Conservation (phyloP, 345 rosid species). For the Salix dunnii region DNA sequence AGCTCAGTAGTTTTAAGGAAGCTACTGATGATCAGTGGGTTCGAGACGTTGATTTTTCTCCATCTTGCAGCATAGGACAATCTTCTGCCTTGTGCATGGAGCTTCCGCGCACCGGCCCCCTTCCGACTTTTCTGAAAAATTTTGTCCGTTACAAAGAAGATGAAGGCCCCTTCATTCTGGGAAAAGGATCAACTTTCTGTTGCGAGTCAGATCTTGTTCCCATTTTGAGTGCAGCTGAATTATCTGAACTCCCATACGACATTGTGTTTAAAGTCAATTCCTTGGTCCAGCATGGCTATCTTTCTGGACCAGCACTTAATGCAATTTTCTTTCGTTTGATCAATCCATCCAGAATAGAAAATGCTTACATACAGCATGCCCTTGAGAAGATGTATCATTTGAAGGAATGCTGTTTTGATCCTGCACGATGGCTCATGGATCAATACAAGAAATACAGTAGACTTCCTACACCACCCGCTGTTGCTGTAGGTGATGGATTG, state of each 20-base stretch:
- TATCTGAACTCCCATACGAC: conserved; percentile 31
- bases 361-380: conserved; percentile 35
- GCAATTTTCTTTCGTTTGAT: conserved; percentile 28
- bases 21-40: conserved; percentile 44
- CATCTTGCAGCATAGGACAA: conserved; percentile 42
- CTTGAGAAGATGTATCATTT: conserved; percentile 32
- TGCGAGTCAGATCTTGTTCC: conserved; percentile 32
- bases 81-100: conserved; percentile 51
- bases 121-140: conserved; percentile 34
- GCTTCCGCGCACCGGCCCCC: conserved; percentile 24
- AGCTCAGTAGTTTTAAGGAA: conserved; percentile 23
- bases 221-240: conserved; percentile 34
- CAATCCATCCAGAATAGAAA: conserved; percentile 15
- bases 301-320: conserved; percentile 44
- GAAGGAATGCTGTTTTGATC: conserved; percentile 45
- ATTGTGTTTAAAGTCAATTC: conserved; percentile 41
- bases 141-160: conserved; percentile 33
- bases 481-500: conserved; percentile 39
- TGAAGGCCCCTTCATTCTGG: conserved; percentile 6
- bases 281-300: conserved; percentile 47
- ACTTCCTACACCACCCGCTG: conserved; percentile 24
- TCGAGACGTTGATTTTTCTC: conserved; percentile 47
- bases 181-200: conserved; percentile 30
- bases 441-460: conserved; percentile 17
- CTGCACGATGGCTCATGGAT: conserved; percentile 39